phyloP scores from a whole-genome alignment of 495 filamentous ascomycete species.

The Penicillium coffeae region DNA sequence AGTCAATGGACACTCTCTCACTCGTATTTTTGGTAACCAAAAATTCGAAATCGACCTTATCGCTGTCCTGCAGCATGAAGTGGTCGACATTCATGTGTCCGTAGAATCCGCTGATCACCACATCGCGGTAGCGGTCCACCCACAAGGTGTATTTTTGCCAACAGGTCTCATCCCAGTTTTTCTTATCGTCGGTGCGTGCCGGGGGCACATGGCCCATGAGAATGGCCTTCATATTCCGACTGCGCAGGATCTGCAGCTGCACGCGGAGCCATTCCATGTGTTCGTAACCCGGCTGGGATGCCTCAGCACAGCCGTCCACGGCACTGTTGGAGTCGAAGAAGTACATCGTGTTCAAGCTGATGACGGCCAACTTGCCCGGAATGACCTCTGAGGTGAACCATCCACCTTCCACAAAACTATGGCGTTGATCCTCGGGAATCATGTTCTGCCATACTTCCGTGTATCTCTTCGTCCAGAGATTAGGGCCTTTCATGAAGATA shows the following conservation, averaged over 20 bases:
- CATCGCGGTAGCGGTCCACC: slow-evolving; percentile 84
- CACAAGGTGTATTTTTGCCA: slow-evolving; percentile 98
- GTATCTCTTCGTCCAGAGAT: slow-evolving; percentile 73
- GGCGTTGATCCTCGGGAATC: slow-evolving; percentile 89
- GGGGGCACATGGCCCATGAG: slow-evolving; percentile 93
- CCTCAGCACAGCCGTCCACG: slow-evolving; percentile 78
- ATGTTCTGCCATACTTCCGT: slow-evolving; percentile 74
- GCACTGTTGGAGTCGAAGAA: slow-evolving; percentile 91
- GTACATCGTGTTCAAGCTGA: slow-evolving; percentile 96
- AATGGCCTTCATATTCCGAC: slow-evolving; percentile 89
- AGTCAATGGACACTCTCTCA: slow-evolving; percentile 49
- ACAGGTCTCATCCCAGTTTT: slow-evolving; percentile 87
- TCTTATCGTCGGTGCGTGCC: slow-evolving; percentile 76
- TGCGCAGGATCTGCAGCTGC: slow-evolving; percentile 77
- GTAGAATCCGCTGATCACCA: slow-evolving; percentile 73
- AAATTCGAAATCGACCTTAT: slow-evolving; percentile 57
- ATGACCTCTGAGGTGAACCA: slow-evolving; percentile 95
- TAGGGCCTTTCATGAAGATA: slow-evolving; percentile 80
- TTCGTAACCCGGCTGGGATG: slow-evolving; percentile 80
- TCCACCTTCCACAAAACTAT: slow-evolving; percentile 85
- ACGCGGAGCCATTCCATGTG: slow-evolving; percentile 97
- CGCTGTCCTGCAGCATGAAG: slow-evolving; percentile 86
- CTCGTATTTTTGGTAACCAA: slow-evolving; percentile 3
- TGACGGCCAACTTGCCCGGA: slow-evolving; percentile 77
- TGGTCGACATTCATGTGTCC: slow-evolving; percentile 99